These are phyloP conservation scores for Parachlorella kessleri DNA, from an alignment of 139 green algal genomes.

Conservation along the genomic window DNA sequence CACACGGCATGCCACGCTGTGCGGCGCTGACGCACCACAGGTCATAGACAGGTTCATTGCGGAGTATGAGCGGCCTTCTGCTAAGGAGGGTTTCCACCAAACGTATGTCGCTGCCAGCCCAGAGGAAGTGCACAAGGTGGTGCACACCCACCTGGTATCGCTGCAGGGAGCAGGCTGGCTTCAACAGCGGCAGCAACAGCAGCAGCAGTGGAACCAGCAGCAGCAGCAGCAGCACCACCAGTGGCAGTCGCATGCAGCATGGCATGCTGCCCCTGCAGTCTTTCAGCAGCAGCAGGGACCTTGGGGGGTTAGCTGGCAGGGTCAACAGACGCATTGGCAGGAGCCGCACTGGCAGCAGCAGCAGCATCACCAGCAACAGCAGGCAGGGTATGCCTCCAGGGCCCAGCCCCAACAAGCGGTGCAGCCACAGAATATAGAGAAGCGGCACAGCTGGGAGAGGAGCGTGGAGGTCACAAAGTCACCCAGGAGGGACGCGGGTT, in stretches of 20 bases:
- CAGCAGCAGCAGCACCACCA: conserved; percentile 1
- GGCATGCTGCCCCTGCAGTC: no score
- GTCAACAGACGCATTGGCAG: background rate
- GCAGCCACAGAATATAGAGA: no score
- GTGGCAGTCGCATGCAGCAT: background rate
- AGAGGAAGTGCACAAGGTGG: background rate
- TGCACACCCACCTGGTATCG: background rate
- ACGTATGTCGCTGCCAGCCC: background rate
- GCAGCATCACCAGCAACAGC: background rate
- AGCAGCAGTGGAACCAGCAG: background rate
- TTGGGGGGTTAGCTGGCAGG: no score
- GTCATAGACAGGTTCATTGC: background rate
- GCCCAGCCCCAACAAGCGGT: no score
- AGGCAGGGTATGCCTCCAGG: no score
- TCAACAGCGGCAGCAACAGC: background rate
- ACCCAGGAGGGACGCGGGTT: no score
- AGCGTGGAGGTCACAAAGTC: no score
- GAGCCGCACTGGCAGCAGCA: background rate
- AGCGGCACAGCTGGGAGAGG: no score
- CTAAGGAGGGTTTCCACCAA: background rate
- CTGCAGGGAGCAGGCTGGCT: background rate
- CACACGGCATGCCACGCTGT: conserved; percentile 10
- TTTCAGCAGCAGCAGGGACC: no score
- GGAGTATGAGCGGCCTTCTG: background rate
- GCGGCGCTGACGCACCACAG: background rate